Evolutionary conservation across 192 early-diverging fungal genomes (phyloP).

Genomic region (Polychytrium aggregatum): DNA sequence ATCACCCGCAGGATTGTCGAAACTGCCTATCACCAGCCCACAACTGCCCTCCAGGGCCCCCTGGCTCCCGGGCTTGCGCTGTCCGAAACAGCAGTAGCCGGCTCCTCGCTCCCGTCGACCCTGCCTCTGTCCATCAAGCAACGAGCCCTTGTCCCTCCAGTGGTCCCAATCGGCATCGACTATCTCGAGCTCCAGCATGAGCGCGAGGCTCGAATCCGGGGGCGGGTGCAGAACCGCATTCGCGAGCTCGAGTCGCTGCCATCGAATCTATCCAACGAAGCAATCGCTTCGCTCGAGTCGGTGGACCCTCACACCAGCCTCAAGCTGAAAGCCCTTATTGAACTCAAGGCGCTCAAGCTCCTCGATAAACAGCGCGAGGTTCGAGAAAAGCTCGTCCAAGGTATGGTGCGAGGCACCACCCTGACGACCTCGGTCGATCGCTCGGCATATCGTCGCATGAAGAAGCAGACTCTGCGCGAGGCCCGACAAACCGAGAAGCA

Average conservation of each 20-base stretch:
- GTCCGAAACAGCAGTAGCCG: too few relatives aligned
- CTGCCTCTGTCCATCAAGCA: slow-evolving; percentile 11
- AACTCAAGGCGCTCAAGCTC: slow-evolving; percentile 76
- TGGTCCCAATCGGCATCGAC: slow-evolving; percentile 66
- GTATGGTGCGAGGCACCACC: slow-evolving; percentile 61
- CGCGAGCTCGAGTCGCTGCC: slow-evolving; percentile 62
- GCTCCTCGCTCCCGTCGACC: too few relatives aligned
- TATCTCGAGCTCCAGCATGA: slow-evolving; percentile 62
- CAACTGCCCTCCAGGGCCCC: too few relatives aligned
- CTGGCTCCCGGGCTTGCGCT: too few relatives aligned
- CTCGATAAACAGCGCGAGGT: slow-evolving; percentile 66
- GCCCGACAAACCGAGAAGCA: slow-evolving; percentile 79
- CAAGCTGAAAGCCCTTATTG: slow-evolving; percentile 72
- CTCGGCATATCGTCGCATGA: slow-evolving; percentile 53
- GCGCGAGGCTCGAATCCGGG: slow-evolving; percentile 60
- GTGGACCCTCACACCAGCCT: neutral
- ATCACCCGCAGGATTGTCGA: slow-evolving; percentile 22
- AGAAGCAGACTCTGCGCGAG: slow-evolving; percentile 60
- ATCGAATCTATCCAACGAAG: slow-evolving; percentile 50
- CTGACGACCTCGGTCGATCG: slow-evolving; percentile 73
- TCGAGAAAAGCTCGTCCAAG: slow-evolving; percentile 51
- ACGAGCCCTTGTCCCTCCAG: slow-evolving; percentile 13
- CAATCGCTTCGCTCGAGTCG: neutral
- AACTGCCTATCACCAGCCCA: too few relatives aligned
- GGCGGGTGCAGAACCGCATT: slow-evolving; percentile 67